These are phyloP conservation scores for Trichoderma asperellum DNA, from an alignment of 2,329 filamentous ascomycete species.

Conservation along the genomic window DNA sequence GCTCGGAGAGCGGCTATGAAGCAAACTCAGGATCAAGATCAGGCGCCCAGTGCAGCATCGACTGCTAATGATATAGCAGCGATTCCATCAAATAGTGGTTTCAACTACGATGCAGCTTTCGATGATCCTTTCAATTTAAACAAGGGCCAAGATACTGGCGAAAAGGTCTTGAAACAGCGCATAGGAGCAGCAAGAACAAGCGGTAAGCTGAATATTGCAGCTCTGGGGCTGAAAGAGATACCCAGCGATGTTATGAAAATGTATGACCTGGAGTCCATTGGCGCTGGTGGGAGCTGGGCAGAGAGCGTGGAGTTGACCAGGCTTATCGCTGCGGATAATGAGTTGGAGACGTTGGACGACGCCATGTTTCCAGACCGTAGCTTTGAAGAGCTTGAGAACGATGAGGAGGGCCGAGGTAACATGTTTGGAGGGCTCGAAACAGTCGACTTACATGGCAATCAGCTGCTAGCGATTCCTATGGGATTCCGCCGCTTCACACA, in stretches of 20 bases:
- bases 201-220: slow-evolving; percentile 86
- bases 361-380: slow-evolving; percentile 76
- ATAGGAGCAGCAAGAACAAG: slow-evolving; percentile 73
- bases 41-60: slow-evolving; percentile 25
- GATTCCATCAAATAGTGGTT: slow-evolving; percentile 50
- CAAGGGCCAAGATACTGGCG: slow-evolving; percentile 59
- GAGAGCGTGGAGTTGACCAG: slow-evolving; percentile 86
- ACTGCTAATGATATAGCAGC: slow-evolving; percentile 41
- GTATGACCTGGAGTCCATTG: slow-evolving; percentile 78
- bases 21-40: slow-evolving; percentile 35
- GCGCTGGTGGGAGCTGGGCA: slow-evolving; percentile 74
- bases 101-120: slow-evolving; percentile 56
- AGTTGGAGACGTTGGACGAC: slow-evolving; percentile 74
- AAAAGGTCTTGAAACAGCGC: slow-evolving; percentile 72
- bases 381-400: slow-evolving; percentile 60
- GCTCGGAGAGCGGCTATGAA: slow-evolving; percentile 64
- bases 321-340: slow-evolving; percentile 88
- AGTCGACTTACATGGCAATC: slow-evolving; percentile 85
- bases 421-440: slow-evolving; percentile 83
- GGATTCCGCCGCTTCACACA: slow-evolving; percentile 74
- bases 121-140: slow-evolving; percentile 72
- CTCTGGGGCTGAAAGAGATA: slow-evolving; percentile 76
- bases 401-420: slow-evolving; percentile 69
- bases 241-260: slow-evolving; percentile 84
- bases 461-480: slow-evolving; percentile 70